Evolutionary conservation across 2,329 filamentous ascomycete species (phyloP).

Genomic region (Rhynchosporium graminicola): DNA sequence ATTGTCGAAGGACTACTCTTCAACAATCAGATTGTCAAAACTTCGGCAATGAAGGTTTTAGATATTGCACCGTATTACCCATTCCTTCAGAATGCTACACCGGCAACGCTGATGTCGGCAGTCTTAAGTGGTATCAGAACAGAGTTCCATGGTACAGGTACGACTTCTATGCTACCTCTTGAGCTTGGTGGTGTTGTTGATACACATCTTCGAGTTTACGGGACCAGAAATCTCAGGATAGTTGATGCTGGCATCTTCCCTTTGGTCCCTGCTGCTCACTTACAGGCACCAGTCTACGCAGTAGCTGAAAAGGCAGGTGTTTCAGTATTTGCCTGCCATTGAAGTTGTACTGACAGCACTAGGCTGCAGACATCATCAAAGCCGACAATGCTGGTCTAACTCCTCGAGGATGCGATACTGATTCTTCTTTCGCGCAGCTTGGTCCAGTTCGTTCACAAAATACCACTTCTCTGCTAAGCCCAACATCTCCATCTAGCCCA

Average conservation of each 20-base stretch:
- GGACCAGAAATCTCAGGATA: conserved; percentile 33
- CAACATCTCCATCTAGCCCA: conserved; percentile 3
- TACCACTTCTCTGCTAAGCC: background rate
- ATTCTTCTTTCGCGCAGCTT: conserved; percentile 13
- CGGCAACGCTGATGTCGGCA: conserved; percentile 28
- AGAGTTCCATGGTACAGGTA: conserved; percentile 34
- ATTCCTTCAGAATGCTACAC: conserved; percentile 28
- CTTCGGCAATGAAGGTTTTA: conserved; percentile 29
- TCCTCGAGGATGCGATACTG: conserved; percentile 21
- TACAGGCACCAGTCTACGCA: conserved; percentile 33
- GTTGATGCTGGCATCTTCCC: conserved; percentile 37
- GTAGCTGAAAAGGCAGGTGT: conserved; percentile 33
- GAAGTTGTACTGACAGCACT: background rate
- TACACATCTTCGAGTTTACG: conserved; percentile 34
- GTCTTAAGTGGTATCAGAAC: conserved; percentile 30
- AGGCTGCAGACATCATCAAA: conserved; percentile 37
- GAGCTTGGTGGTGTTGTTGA: conserved; percentile 36
- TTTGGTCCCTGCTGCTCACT: conserved; percentile 30
- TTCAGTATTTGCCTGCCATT: background rate
- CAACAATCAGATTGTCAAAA: conserved; percentile 33
- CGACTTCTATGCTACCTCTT: conserved; percentile 33
- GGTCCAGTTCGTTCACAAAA: conserved; percentile 16
- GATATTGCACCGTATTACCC: conserved; percentile 31
- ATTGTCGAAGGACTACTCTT: conserved; percentile 34
- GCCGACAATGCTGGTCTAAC: conserved; percentile 25